phyloP scores from a whole-genome alignment of 2,329 filamentous ascomycete genomes.

The Trichoderma simmonsii region DNA sequence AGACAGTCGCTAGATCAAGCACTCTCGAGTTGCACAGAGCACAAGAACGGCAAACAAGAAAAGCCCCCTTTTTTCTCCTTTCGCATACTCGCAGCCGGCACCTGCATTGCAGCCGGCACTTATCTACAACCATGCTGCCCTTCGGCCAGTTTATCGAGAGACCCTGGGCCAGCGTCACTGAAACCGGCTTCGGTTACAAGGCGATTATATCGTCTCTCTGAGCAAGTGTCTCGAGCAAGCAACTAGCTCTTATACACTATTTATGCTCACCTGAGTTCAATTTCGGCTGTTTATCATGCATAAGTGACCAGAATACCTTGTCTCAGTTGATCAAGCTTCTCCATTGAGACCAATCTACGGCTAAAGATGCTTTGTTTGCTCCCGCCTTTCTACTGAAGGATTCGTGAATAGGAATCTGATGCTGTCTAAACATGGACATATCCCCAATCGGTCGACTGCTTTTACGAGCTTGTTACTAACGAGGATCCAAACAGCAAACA shows the following conservation, averaged over 20 bases:
- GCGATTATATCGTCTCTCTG: neutral
- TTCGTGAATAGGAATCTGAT: neutral
- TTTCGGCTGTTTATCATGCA: neutral
- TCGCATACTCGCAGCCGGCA: neutral
- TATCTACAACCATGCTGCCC: neutral
- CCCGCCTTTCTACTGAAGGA: neutral
- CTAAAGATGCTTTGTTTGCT: constrained; percentile 1
- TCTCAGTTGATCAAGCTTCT: neutral
- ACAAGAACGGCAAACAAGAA: neutral
- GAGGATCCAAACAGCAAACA: neutral
- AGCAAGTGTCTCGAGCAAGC: neutral
- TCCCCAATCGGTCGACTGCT: neutral
- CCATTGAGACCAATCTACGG: neutral
- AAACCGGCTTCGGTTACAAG: neutral
- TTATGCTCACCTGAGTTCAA: neutral
- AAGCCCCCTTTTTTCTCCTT: neutral
- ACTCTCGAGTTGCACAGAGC: neutral
- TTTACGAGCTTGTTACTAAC: neutral
- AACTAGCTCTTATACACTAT: neutral
- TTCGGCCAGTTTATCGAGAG: neutral
- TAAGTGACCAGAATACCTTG: neutral
- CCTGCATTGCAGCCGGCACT: neutral
- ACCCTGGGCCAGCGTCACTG: neutral
- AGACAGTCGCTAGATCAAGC: constrained; percentile 15
- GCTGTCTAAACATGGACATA: neutral